These are phyloP conservation scores for Plasmopara viticola DNA, from an alignment of 352 stramenopile genomes.

Conservation along the genomic window DNA sequence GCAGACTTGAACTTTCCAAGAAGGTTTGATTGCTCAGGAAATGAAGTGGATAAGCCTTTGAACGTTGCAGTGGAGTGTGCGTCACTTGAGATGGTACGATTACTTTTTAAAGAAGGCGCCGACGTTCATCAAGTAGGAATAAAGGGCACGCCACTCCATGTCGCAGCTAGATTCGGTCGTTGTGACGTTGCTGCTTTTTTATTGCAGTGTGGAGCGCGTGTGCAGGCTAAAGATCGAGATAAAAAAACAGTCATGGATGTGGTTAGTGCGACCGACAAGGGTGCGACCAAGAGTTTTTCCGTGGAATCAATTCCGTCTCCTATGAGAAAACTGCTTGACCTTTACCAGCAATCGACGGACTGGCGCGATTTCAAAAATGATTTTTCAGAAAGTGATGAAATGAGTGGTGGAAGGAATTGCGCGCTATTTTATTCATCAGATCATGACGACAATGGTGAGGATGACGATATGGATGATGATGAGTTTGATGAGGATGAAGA, in stretches of 20 bases:
- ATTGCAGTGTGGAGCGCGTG: constrained; percentile 64
- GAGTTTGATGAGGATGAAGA: constrained; percentile 49
- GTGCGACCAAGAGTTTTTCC: constrained; percentile 1
- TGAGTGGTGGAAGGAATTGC: constrained; percentile 13
- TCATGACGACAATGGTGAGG: constrained; percentile 38
- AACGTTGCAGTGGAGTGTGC: constrained; percentile 51
- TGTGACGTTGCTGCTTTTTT: constrained; percentile 75
- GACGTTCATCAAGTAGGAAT: constrained; percentile 55
- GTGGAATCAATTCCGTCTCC: constrained; percentile 22
- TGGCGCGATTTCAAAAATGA: constrained; percentile 40
- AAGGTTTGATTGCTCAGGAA: constrained; percentile 35
- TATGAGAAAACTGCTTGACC: constrained; percentile 51
- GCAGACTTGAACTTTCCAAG: constrained; percentile 60
- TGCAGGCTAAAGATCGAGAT: constrained; percentile 40
- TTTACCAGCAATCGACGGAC: constrained; percentile 26
- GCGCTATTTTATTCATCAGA: constrained; percentile 43
- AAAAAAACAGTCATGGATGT: constrained; percentile 49
- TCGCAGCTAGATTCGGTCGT: constrained; percentile 47
- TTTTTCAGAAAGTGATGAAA: constrained; percentile 38
- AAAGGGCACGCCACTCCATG: constrained; percentile 56
- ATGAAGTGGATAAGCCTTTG: constrained; percentile 63
- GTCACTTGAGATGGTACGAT: constrained; percentile 67
- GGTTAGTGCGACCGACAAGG: constrained; percentile 19
- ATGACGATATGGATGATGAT: constrained; percentile 48
- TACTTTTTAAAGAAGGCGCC: constrained; percentile 69